Base-by-base conservation (phyloP, 2,329 filamentous ascomycete species). In the Juglanconis oblonga region DNA sequence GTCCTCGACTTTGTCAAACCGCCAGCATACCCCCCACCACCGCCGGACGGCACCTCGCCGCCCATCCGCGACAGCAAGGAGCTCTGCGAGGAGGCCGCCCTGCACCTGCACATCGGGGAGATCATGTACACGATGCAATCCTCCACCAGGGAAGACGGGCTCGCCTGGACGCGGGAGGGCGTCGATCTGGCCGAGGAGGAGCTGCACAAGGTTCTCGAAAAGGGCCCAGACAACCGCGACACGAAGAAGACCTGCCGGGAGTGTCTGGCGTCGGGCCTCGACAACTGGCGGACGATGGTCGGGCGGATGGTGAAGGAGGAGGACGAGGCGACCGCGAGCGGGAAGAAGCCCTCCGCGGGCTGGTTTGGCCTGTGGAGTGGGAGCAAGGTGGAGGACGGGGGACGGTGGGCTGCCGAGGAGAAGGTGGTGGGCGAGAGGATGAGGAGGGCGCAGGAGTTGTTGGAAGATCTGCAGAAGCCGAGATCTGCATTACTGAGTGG, bases 81-180 rank as follows among this genome's bases (percentile, higher is more conserved):
- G 65, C 82, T 84, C 42, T 97, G 93, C 73, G 89, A 95, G 65
- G 93, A 97, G 73, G 92, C 92, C 3, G 91, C 86, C 0, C 76
- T 97, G 13, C 92, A 92, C 80, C 83, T 92, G 31, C 95, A 97
- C 73, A 94, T 98, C 64, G 94, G 94, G 61, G 94, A 98, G 76
- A 96, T 98, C 55, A 82, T 98, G 36, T 97, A 90, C 73, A 85
- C 91, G 0, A 84, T 83, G 4, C 81, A 83, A n/a, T 76, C 78
- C 4, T 62, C 70, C 4, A 73, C 72, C 17, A 77, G 79, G 54
- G 87, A 91, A 52, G 87, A 89, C 62, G 94, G 92, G 0, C 79
- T 97, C 2, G 87, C 87, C 5, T 98, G 94, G 94, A 97, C 94
- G 1, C 85, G 92, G 58, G 91, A 97, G 64, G 92, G 89, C 32